These are phyloP conservation scores for Crucihimalaya himalaica DNA, from an alignment of 345 rosid species.

Conservation along the genomic window DNA sequence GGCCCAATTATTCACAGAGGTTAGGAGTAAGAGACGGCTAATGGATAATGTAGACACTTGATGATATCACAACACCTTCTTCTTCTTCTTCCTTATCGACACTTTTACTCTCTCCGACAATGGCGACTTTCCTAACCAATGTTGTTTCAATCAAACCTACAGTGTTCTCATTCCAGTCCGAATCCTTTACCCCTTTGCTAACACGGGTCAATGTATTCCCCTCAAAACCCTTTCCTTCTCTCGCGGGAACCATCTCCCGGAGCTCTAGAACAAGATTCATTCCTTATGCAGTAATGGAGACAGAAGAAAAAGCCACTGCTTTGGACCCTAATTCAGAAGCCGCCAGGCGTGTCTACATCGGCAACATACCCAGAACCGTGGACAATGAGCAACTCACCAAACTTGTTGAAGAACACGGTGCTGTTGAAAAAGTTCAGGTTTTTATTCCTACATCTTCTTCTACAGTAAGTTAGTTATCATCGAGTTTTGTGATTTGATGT, in stretches of 20 bases:
- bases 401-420: slow-evolving; percentile 77
- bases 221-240: slow-evolving; percentile 10
- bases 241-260: slow-evolving; percentile 12
- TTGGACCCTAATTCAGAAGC: slow-evolving; percentile 52
- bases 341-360: slow-evolving; percentile 63
- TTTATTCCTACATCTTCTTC: not conserved
- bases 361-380: slow-evolving; percentile 77
- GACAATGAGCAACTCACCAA: slow-evolving; percentile 56
- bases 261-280: slow-evolving; percentile 40
- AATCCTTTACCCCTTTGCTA: slow-evolving; percentile 17
- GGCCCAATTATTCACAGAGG: slow-evolving; percentile 7
- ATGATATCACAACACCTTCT: not conserved
- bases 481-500: not conserved
- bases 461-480: not conserved
- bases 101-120: slow-evolving; percentile 1
- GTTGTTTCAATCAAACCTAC: slow-evolving; percentile 34
- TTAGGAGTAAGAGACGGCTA: slow-evolving; percentile 4
- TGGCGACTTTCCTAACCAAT: slow-evolving; percentile 38
- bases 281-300: slow-evolving; percentile 50
- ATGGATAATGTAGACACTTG: slow-evolving; percentile 28
- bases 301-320: slow-evolving; percentile 41
- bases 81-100: not conserved
- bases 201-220: slow-evolving; percentile 8
- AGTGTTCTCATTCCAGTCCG: slow-evolving; percentile 21
- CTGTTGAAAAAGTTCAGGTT: slow-evolving; percentile 82